Percentiles rank a stretch among this genome's conserved stretches.
Conservation (phyloP, 805 yeast genomes). For the Yarrowia divulgata region DNA sequence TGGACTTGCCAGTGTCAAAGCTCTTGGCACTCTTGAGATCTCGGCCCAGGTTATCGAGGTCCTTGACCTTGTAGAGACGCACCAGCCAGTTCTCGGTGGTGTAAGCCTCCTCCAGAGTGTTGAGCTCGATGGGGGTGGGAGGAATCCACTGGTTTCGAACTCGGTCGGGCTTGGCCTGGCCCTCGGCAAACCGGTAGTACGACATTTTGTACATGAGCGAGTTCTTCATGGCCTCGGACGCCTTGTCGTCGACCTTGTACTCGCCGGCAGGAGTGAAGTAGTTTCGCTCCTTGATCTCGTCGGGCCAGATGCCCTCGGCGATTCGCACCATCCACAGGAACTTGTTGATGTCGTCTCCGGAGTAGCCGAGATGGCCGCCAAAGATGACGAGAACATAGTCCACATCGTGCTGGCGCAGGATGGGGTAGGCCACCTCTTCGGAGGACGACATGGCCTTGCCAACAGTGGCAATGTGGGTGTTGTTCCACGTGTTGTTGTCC, state of each 20-base stretch:
- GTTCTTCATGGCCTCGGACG: constrained; percentile 84
- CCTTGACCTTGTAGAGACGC: constrained; percentile 90
- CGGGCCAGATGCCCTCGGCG: constrained; percentile 99
- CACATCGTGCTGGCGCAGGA: constrained; percentile 89
- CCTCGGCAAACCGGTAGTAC: constrained; percentile 81
- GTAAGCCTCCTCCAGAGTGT: constrained; percentile 89
- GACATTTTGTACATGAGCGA: constrained; percentile 95
- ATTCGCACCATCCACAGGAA: constrained; percentile 99
- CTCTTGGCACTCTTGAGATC: constrained; percentile 50
- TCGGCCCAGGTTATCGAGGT: constrained; percentile 86
- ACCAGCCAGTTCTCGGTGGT: constrained; percentile 97
- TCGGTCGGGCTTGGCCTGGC: constrained; percentile 73
- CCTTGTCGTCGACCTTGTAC: constrained; percentile 82
- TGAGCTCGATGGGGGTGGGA: constrained; percentile 60
- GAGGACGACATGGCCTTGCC: constrained; percentile 96
- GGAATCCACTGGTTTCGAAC: constrained; percentile 86
- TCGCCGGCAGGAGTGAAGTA: constrained; percentile 87
- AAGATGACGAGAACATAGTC: constrained; percentile 92
- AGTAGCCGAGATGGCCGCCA: constrained; percentile 92
- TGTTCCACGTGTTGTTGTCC: constrained; percentile 99
- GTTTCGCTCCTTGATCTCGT: constrained; percentile 86
- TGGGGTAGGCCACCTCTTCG: constrained; percentile 87
- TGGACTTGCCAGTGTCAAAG: constrained; percentile 41
- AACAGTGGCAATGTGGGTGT: constrained; percentile 98
- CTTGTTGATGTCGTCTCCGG: constrained; percentile 96